Evolutionary conservation across 2,329 filamentous ascomycete genomes (phyloP), one percentile per base, ranked within the genome.

Genomic region (Alternaria tenuissima): DNA sequence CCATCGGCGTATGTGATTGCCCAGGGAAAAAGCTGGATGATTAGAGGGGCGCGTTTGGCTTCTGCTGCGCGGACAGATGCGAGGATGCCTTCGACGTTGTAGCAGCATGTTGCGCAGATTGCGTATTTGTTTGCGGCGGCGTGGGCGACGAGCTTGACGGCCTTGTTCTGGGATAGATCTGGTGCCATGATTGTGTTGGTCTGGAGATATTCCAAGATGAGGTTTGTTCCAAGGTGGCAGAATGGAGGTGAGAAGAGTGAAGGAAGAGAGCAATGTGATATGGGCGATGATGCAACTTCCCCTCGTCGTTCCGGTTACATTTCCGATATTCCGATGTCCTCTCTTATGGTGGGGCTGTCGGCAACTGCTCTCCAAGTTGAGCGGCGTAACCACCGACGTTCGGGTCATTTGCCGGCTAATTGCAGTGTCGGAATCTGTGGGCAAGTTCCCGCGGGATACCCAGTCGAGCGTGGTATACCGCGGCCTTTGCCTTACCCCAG

Each of bases 11-110:
- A 91, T 63, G 88, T 81, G 53, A 91, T 83, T 0, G 89, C 89
- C 90, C 90, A 92, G 20, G 90, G 90, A 78, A 92, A 92, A 66
- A 92, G 86, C 26, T 90, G 87, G 68, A 92, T 87, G 82, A 92
- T 91, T 60, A 88, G 84, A 0, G 90, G 89, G 0, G 89, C 89
- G 47, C 82, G 81, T 62, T 89, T 89, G 26, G 85, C 84, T 78
- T 91, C 89, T 61, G 90, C 90, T 8, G 90, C 90, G 66, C 85
- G 85, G 47, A 91, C 87, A 4, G 87, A 88, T 2, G 88, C 89
- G 26, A 91, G 81, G 65, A 93, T 88, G 48, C 87, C 87, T 79
- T 92, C 90, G 59, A 91, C 80, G 72, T 92, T 90, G 82, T 91
- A 90, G 60, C 80, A 82, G 82, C 87, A 88, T 81, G 87, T 88